Evolutionary conservation across 2,329 filamentous ascomycete genomes (phyloP).

Genomic region (Rosellinia necatrix): DNA sequence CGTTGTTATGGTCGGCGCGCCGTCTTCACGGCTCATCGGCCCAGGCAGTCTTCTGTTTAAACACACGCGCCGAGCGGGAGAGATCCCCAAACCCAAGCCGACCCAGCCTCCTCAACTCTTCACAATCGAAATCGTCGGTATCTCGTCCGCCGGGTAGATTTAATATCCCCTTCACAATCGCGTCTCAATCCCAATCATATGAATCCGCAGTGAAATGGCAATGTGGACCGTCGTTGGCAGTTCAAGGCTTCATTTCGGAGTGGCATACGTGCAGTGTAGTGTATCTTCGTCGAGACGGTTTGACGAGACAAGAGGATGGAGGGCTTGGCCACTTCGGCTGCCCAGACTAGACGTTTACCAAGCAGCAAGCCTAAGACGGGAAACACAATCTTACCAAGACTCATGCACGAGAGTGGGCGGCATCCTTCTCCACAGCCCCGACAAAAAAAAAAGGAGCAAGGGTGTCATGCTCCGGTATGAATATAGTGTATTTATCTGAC

Average conservation of each 20-base stretch:
- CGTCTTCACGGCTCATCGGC: slow-evolving; percentile 25
- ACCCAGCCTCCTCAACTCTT: background rate
- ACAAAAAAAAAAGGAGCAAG: slow-evolving; percentile 10
- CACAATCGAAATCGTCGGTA: background rate
- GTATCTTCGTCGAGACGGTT: background rate
- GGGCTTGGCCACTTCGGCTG: background rate
- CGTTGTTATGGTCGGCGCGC: slow-evolving; percentile 6
- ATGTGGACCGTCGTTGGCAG: background rate
- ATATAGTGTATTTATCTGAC: too few relatives aligned
- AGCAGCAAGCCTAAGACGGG: background rate
- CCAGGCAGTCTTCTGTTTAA: background rate
- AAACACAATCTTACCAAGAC: slow-evolving; percentile 4
- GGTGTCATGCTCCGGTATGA: slow-evolving; percentile 9
- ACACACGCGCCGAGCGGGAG: background rate
- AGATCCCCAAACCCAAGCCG: background rate
- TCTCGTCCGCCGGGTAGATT: background rate
- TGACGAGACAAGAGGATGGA: background rate
- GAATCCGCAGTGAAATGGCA: background rate
- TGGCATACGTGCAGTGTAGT: background rate
- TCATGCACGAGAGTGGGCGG: background rate
- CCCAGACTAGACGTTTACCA: background rate
- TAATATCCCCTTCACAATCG: background rate
- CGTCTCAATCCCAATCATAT: background rate
- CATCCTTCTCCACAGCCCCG: slow-evolving; percentile 15
- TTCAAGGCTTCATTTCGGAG: background rate